Base-by-base conservation (phyloP, 1,284 basidiomycete species). In the Microstroma glucosiphilum region DNA sequence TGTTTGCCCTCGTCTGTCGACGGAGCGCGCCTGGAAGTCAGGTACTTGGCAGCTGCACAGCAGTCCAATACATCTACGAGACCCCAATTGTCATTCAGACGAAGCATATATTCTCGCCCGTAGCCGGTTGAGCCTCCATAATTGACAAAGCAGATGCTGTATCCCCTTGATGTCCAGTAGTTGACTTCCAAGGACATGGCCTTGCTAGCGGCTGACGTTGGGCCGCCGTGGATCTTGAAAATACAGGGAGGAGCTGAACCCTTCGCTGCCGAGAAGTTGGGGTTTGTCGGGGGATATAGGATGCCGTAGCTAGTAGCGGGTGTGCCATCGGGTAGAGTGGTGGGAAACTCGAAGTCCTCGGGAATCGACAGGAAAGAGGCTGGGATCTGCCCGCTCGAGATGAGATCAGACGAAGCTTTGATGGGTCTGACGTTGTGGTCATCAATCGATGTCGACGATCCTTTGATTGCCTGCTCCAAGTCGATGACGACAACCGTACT, bases 121-220 rank as follows among this genome's bases (percentile, higher is more conserved):
- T 84, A 88, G 0, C 86, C 86, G 6, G 84, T 85, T 6, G 85
- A 87, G 0, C 88, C 88, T 6, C 87, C 83, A 68, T 88, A 88
- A 71, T 88, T 86, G 17, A 89, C 86, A 62, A 85, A 84, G 21
- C 88, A 78, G 83, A 86, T 87, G 23, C 40, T 42, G 12, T 58
- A 77, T 7, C 75, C 75, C 1, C 74, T 58, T 19, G 65, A 61
- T 0, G 75, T 77, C 74, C 74, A 89, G 71, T 83, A 89, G 48
- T 75, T 79, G 81, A 84, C 83, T n/a, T 80, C 78, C 61, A 76
- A 65, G 26, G 62, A 65, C 37, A 89, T 74, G 0, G 82, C 83
- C 59, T 85, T 83, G 0, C 67, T 51, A 0, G 82, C 78, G 3
- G 81, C 70, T 0, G 68, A 69, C 0, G 87, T 89, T 0, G 88